phyloP scores from a whole-genome alignment of 106 monocot species.

The Iris macrosiphon region DNA sequence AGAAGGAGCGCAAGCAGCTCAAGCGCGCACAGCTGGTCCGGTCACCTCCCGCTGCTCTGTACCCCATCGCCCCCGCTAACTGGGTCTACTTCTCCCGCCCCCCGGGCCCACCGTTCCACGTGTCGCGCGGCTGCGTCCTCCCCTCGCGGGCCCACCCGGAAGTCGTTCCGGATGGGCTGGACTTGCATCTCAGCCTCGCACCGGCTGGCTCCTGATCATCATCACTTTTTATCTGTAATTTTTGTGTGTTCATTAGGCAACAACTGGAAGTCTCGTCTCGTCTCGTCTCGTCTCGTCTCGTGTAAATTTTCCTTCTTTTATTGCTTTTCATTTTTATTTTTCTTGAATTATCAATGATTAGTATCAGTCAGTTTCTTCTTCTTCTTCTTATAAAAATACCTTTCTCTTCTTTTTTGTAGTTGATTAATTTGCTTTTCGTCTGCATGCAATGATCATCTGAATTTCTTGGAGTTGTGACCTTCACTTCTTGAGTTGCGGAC shows the following conservation, averaged over 20 bases:
- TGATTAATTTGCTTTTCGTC: too few relatives aligned
- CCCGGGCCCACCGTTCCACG: neutral
- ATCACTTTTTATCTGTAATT: too few relatives aligned
- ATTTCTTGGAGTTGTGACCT: too few relatives aligned
- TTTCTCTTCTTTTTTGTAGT: too few relatives aligned
- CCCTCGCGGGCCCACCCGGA: neutral
- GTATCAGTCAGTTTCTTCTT: neutral
- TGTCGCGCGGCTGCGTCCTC: conserved; percentile 2
- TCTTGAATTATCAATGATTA: neutral
- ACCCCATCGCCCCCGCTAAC: neutral
- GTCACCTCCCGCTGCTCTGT: neutral
- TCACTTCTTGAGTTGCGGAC: too few relatives aligned
- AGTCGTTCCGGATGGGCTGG: conserved; percentile 17
- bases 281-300: neutral
- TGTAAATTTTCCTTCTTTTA: neutral
- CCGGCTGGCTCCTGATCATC: conserved; percentile 35
- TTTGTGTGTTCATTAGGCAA: too few relatives aligned
- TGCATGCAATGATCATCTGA: too few relatives aligned
- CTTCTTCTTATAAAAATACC: too few relatives aligned
- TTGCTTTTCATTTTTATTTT: neutral
- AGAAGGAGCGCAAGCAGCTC: conserved; percentile 46
- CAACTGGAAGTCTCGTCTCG: too few relatives aligned
- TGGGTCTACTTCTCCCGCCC: neutral
- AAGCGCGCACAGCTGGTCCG: conserved; percentile 40
- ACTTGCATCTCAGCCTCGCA: conserved; percentile 58